Base-by-base conservation (phyloP, 2,329 filamentous ascomycete genomes). In the Sarocladium brachiariae region DNA sequence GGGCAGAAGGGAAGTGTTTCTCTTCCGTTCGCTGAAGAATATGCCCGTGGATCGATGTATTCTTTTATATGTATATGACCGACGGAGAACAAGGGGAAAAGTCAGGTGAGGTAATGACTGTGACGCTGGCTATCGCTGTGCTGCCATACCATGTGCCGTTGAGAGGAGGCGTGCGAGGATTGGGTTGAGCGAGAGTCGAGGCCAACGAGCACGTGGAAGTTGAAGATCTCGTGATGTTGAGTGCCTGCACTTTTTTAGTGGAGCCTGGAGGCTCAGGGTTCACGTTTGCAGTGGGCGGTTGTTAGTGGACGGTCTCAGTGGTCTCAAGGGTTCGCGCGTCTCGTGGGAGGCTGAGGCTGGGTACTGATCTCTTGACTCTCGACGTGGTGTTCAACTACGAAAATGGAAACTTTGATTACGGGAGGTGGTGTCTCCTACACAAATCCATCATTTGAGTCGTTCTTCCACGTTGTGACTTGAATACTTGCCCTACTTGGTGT, bases 391-490 rank as follows among this genome's bases (percentile, higher is more conserved):
- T n/a, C n/a, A n/a, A n/a, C n/a, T n/a, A n/a, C n/a, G n/a, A n/a
- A n/a, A n/a, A n/a, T n/a, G n/a, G n/a, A n/a, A n/a, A n/a, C n/a
- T n/a, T n/a, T n/a, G n/a, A n/a, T n/a, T n/a, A n/a, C n/a, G n/a
- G n/a, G n/a, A n/a, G n/a, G n/a, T n/a, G n/a, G n/a, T n/a, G n/a
- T n/a, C n/a, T n/a, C n/a, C n/a, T n/a, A n/a, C n/a, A n/a, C n/a
- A n/a, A n/a, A n/a, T n/a, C n/a, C n/a, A n/a, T n/a, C n/a, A n/a
- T n/a, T n/a, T n/a, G n/a, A n/a, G n/a, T n/a, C n/a, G n/a, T n/a
- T n/a, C n/a, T n/a, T n/a, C n/a, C n/a, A n/a, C n/a, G n/a, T n/a
- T 64, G 55, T 74, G 78, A 7, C 73, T 74, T 2, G 68, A 65
- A 27, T 65, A 68, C 58, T 76, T 71, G 34, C 74, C 74, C 50